Evolutionary conservation across 768 basidiomycete species (phyloP), one percentile per base, ranked within the genome.

Genomic region (Galerina marginata): DNA sequence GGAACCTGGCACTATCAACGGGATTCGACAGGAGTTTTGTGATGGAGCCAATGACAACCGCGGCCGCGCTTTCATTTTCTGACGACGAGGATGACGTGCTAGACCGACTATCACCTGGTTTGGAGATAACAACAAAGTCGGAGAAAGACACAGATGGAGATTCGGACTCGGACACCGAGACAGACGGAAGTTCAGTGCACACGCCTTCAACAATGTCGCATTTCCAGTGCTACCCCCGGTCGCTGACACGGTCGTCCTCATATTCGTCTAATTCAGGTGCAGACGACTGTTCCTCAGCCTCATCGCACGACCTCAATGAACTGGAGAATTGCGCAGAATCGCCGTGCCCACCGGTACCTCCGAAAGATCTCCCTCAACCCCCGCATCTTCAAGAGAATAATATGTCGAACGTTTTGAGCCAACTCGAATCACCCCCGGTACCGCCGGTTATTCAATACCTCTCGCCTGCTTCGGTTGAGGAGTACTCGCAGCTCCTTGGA

Each of bases 131-230:
- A 26, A 54, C 57, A 43, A 61, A 54, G 9, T 48, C 38, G n/a
- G 59, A 60, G 25, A 49, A 29, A 11, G 42, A 40, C 16, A 40
- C 23, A 26, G 47, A 55, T 29, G 56, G 12, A 10, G 59, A 60
- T 25, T 58, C 55, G 3, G 61, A 64, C 20, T 57, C 45, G 39
- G 63, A 61, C 38, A 33, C 29, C 29, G 54, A 45, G 60, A 82
- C 81, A 1, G 83, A 84, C 63, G 81, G 77, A 3, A 83, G 81
- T 53, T 83, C 82, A 1, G 58, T 83, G 10, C 82, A 80, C 53
- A 83, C 82, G 1, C 83, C 83, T 16, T 71, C 77, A 9, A 74
- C 60, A 20, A 43, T 76, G 36, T 73, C 72, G 2, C 71, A 70
- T 63, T 62, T 67, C 61, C 65, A 58, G 36, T 63, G 61, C 48